phyloP scores from a whole-genome alignment of 768 basidiomycete species.

The Hericium alpestre region DNA sequence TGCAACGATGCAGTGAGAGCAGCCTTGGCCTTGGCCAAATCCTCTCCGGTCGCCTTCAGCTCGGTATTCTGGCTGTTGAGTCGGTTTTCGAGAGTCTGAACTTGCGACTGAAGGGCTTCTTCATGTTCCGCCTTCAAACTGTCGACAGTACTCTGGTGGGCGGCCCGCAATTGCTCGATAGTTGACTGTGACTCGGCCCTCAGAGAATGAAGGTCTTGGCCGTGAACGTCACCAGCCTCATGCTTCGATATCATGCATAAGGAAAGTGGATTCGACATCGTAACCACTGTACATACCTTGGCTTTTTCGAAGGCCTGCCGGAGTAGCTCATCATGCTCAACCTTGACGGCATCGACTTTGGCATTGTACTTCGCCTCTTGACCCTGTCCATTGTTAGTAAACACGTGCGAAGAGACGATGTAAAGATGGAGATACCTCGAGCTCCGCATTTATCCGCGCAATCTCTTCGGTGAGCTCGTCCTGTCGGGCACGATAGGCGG shows the following conservation, averaged over 20 bases:
- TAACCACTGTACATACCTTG: slow-evolving; percentile 38
- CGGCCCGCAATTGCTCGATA: slow-evolving; percentile 56
- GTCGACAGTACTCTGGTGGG: slow-evolving; percentile 51
- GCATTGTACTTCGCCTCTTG: slow-evolving; percentile 60
- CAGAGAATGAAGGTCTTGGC: slow-evolving; percentile 60
- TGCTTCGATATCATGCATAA: slow-evolving; percentile 28
- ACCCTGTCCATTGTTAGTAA: slow-evolving; percentile 28
- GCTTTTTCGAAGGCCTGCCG: slow-evolving; percentile 68
- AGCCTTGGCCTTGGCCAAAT: slow-evolving; percentile 66
- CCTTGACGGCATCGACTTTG: slow-evolving; percentile 56
- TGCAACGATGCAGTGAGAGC: slow-evolving; percentile 38
- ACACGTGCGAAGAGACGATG: not conserved
- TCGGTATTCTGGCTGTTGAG: slow-evolving; percentile 54
- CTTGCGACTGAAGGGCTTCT: slow-evolving; percentile 45
- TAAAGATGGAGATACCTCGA: slow-evolving; percentile 41
- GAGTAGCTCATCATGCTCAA: slow-evolving; percentile 50
- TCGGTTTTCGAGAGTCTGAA: slow-evolving; percentile 50
- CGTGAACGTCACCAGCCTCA: slow-evolving; percentile 61
- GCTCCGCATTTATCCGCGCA: slow-evolving; percentile 43
- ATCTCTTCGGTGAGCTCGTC: slow-evolving; percentile 46
- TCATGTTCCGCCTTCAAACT: slow-evolving; percentile 56
- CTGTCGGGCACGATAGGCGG: slow-evolving; percentile 36
- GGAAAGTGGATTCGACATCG: not conserved
- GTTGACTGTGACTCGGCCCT: slow-evolving; percentile 55
- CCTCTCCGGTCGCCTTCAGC: slow-evolving; percentile 77